phyloP scores from a whole-genome alignment of 2,329 filamentous ascomycete species.

The Ophiostoma sp. region DNA sequence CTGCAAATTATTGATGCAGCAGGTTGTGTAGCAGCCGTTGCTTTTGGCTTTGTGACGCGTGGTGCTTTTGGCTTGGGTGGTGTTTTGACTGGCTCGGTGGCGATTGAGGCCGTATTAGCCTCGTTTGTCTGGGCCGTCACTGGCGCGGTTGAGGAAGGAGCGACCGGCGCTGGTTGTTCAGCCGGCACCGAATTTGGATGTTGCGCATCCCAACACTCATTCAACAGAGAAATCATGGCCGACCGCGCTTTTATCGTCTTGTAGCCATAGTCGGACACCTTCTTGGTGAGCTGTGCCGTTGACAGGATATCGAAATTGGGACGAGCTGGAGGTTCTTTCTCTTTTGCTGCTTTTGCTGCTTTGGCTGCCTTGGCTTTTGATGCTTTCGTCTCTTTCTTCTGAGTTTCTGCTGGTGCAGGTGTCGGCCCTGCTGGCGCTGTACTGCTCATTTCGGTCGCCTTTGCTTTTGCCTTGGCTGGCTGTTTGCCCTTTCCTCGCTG shows the following conservation, averaged over 20 bases:
- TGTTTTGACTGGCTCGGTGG: neutral
- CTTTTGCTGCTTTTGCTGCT: neutral
- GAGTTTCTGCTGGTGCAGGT: neutral
- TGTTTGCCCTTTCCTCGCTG: conserved; percentile 7
- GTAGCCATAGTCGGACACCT: conserved; percentile 67
- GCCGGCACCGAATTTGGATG: neutral
- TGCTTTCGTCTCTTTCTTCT: neutral
- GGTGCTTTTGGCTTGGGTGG: neutral
- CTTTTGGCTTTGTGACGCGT: neutral
- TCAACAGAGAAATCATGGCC: conserved; percentile 68
- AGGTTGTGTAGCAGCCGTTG: neutral
- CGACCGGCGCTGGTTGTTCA: neutral
- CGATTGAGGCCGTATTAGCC: no score
- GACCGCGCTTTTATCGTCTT: conserved; percentile 68
- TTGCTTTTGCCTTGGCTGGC: conserved; percentile 1
- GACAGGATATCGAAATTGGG: conserved; percentile 64
- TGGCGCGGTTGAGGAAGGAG: neutral
- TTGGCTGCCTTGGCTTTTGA: neutral
- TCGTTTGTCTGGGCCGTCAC: neutral
- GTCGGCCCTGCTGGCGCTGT: neutral
- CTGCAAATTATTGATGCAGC: neutral
- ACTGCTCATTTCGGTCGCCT: neutral
- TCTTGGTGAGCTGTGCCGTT: conserved; percentile 61
- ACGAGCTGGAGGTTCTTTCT: conserved; percentile 27
- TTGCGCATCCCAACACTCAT: conserved; percentile 62